Evolutionary conservation across 2,329 filamentous ascomycete genomes (phyloP).

Genomic region (Magnaporthiopsis incrustans): DNA sequence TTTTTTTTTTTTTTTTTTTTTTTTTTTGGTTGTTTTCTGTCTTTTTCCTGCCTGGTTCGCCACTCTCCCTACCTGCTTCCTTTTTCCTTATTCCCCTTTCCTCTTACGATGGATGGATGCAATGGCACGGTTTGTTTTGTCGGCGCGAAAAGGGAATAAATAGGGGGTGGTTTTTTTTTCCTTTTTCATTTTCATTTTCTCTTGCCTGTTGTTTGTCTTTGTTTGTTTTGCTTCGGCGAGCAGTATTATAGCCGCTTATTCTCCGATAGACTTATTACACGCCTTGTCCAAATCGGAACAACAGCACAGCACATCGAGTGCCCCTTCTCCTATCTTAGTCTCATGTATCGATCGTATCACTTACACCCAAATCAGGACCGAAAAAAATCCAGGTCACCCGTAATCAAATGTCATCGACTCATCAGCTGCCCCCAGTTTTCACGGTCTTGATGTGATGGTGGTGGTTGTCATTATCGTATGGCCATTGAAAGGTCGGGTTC

Average conservation of each 20-base stretch:
- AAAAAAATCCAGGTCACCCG: background rate
- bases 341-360: background rate
- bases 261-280: background rate
- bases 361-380: background rate
- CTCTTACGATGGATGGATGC: background rate
- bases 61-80: background rate
- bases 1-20: background rate
- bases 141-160: background rate
- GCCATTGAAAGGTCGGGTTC: too few species aligned
- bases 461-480: background rate
- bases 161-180: too few species aligned
- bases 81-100: background rate
- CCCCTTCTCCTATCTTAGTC: background rate
- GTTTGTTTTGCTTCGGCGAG: background rate
- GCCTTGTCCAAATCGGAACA: background rate
- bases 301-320: background rate
- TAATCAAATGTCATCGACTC: too few species aligned
- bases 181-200: background rate
- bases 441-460: background rate
- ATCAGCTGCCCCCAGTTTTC: background rate
- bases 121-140: background rate
- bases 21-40: background rate
- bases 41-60: too few species aligned
- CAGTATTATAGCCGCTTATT: background rate
- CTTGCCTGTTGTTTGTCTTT: background rate